These are phyloP conservation scores for Fusarium sp. DNA, from an alignment of 2,329 filamentous ascomycete species.

Conservation along the genomic window DNA sequence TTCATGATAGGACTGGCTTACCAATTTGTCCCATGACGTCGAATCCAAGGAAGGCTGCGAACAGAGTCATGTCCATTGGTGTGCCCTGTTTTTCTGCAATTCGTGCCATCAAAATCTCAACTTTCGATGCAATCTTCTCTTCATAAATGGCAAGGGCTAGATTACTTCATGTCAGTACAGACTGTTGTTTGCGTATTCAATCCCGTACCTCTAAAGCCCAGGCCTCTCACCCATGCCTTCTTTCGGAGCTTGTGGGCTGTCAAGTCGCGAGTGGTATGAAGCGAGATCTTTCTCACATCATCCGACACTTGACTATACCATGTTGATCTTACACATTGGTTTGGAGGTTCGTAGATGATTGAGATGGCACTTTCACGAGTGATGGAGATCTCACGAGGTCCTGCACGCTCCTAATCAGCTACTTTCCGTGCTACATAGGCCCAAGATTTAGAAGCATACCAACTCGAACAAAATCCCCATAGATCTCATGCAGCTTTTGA, in stretches of 20 bases:
- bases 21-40: constrained; percentile 15
- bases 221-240: constrained; percentile 8
- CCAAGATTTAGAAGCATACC: background rate
- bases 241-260: background rate
- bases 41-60: constrained; percentile 5
- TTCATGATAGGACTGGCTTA: background rate
- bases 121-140: background rate
- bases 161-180: background rate
- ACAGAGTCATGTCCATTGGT: background rate
- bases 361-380: constrained; percentile 2
- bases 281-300: constrained; percentile 6
- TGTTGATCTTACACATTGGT: background rate
- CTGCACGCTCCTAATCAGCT: background rate
- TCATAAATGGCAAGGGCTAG: constrained; percentile 1
- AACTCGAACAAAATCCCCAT: constrained; percentile 28
- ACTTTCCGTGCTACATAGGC: accelerated
- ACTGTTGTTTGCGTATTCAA: background rate
- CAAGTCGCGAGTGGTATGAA: constrained; percentile 3
- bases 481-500: constrained; percentile 14
- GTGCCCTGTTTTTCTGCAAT: background rate
- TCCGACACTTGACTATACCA: constrained; percentile 14
- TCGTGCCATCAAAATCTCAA: background rate
- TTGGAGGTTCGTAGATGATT: constrained; percentile 1
- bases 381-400: constrained; percentile 14
- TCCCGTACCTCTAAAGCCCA: background rate